Evolutionary conservation across 306 rosid species (phyloP).

Genomic region (Pyrus pyrifolia): DNA sequence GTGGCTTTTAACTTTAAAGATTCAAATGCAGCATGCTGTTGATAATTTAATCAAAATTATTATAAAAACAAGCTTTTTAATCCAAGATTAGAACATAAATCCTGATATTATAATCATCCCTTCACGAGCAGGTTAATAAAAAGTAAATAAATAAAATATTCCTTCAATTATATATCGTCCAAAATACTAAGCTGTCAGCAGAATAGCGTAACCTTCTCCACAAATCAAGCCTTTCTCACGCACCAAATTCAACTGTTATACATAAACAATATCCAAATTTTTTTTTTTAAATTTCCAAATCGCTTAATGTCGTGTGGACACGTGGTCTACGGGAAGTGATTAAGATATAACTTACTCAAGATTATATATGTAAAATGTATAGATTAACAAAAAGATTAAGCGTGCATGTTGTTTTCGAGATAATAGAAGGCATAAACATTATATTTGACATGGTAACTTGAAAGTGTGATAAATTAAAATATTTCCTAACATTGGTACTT

Average conservation of each 20-base stretch:
- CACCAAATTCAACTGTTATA: background rate
- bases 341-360: background rate
- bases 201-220: background rate
- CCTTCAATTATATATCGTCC: background rate
- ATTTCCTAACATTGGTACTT: background rate
- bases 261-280: background rate
- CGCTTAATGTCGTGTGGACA: background rate
- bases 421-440: background rate
- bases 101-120: constrained; percentile 2
- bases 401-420: background rate
- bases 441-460: background rate
- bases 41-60: background rate
- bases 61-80: background rate
- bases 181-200: constrained; percentile 7
- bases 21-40: constrained; percentile 2
- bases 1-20: constrained; percentile 3
- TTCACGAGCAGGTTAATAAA: background rate
- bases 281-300: background rate
- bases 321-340: background rate
- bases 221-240: constrained; percentile 14
- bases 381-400: background rate
- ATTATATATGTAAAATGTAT: background rate
- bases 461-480: background rate
- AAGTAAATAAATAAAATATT: background rate
- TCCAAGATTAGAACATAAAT: constrained; percentile 23